Evolutionary conservation across 2,329 filamentous ascomycete species (phyloP), one percentile per base, ranked within the genome.

Genomic region (Trichoderma harzianum): DNA sequence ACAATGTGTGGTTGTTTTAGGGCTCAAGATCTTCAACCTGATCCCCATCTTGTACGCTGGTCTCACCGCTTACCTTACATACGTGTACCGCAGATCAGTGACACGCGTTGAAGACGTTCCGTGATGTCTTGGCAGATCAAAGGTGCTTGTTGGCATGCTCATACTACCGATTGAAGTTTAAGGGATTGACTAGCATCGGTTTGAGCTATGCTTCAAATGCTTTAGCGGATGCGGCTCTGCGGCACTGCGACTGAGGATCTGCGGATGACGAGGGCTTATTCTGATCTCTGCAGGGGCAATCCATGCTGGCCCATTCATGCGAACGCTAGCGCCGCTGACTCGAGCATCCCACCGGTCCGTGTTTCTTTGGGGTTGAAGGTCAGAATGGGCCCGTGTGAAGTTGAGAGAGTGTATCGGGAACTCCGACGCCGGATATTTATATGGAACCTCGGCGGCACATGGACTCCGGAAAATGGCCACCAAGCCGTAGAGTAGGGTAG

Each of bases 311-410:
- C 1, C 10, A 39, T 39, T 18, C 14, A 39, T 18, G 36, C 16
- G 36, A 43, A 1, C 36, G 1, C 39, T 43, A 43, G 39, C 18
- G 39, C 18, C 16, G 39, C 18, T 18, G 10, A 43, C 36, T 0
- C 3, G 7, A 39, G 7, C 16, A 0, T 39, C 36, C 1, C 3
- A n/a, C 1, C 7, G 3, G 16, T n/a, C 39, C 16, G 7, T 39
- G 16, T 18, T 18, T 18, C 36, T 39, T 4, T 39, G 3, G 16
- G 5, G 39, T 43, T 43, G 39, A n/a, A 10, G 18, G 3, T 43
- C 18, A 43, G 1, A 43, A 43, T 43, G 2, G 16, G 39, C 2
- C 39, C 16, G 39, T 43, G 39, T n/a, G 16, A 10, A 43, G 0
- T 10, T 43, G 39, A 1, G 16, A 43, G 39, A 43, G 39, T 43